phyloP scores from a whole-genome alignment of 2,329 filamentous ascomycete species.

The Alternaria angustiovoidea region DNA sequence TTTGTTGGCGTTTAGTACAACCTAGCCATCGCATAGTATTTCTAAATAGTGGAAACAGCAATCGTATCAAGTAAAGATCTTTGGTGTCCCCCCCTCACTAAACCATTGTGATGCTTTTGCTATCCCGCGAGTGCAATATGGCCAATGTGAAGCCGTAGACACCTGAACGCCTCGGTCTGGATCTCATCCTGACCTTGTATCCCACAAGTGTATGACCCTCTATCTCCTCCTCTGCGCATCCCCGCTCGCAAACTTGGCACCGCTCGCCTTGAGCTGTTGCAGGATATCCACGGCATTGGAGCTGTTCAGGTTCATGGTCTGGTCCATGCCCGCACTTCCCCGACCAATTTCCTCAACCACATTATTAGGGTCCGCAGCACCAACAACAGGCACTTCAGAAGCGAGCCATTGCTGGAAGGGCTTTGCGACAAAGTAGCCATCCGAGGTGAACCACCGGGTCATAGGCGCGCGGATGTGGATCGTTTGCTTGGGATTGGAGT shows the following conservation, averaged over 20 bases:
- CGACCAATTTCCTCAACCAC: slow-evolving; percentile 56
- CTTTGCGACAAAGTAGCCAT: slow-evolving; percentile 76
- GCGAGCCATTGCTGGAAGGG: slow-evolving; percentile 84
- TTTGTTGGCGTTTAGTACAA: slow-evolving; percentile 22
- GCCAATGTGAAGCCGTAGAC: neutral
- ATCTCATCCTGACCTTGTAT: neutral
- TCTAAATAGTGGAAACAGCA: neutral
- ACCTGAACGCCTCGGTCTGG: neutral
- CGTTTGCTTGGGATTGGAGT: slow-evolving; percentile 49
- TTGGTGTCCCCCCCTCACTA: neutral
- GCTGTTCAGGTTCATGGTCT: slow-evolving; percentile 39
- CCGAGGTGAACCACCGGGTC: slow-evolving; percentile 74
- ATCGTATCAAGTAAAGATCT: neutral
- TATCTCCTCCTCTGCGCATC: slow-evolving; percentile 48
- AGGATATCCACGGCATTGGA: slow-evolving; percentile 47
- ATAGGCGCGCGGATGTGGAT: slow-evolving; percentile 71
- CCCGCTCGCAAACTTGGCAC: slow-evolving; percentile 37
- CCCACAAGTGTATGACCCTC: neutral
- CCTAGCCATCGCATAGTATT: slow-evolving; percentile 9
- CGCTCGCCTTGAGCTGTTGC: slow-evolving; percentile 47
- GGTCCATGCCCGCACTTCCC: slow-evolving; percentile 37
- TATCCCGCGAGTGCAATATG: neutral
- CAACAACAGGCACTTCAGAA: slow-evolving; percentile 70
- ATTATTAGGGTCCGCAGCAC: slow-evolving; percentile 68
- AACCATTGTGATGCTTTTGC: neutral